Conservation (phyloP, 306 rosid species). For the Malus domestica region DNA sequence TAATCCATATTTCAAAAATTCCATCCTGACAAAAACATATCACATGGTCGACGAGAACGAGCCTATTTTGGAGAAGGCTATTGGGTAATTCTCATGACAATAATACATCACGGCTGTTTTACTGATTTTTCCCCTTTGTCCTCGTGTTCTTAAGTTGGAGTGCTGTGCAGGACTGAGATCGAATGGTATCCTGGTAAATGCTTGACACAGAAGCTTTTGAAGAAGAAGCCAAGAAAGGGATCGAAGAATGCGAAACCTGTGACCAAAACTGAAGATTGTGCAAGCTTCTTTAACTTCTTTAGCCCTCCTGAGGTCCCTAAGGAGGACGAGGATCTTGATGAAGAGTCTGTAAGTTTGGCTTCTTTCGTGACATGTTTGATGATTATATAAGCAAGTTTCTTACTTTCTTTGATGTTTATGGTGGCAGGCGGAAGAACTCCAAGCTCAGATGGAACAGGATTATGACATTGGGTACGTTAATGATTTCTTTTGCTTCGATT, state of each 20-base stretch:
- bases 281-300: constrained; percentile 79
- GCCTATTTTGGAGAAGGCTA: constrained; percentile 71
- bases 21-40: constrained; percentile 64
- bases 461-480: constrained; percentile 64
- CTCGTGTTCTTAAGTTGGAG: constrained; percentile 1
- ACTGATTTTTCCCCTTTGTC: background rate
- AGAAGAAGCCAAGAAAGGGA: constrained; percentile 85
- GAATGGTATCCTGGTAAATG: constrained; percentile 78
- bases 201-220: constrained; percentile 66
- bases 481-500: background rate
- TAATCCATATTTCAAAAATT: constrained; percentile 61
- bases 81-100: constrained; percentile 45
- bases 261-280: constrained; percentile 71
- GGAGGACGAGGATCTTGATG: constrained; percentile 73
- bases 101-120: background rate
- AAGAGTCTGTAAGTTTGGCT: constrained; percentile 44
- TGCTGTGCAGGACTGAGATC: constrained; percentile 55
- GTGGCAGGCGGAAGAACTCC: constrained; percentile 71
- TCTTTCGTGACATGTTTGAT: background rate
- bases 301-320: constrained; percentile 81
- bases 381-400: background rate
- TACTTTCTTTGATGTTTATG: background rate
- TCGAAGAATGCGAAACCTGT: constrained; percentile 68
- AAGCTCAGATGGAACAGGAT: constrained; percentile 64
- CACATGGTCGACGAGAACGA: constrained; percentile 80